A percentile compares a stretch with the other conserved stretches of the same genome.
Conservation (phyloP, 1,284 basidiomycete genomes). For the Ganoderma meredithae region DNA sequence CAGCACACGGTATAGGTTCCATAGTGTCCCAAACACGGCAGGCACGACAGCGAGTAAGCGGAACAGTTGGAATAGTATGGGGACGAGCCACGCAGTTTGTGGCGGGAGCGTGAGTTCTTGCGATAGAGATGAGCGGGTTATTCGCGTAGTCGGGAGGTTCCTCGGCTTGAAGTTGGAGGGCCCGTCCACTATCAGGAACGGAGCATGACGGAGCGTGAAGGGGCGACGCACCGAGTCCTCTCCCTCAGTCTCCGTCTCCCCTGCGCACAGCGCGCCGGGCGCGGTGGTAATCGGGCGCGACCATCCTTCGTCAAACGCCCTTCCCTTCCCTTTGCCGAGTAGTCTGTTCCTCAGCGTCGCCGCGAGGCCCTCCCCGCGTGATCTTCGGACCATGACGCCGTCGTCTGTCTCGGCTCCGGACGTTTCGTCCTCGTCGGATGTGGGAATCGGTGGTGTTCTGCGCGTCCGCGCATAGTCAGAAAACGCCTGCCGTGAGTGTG, state of each 20-base stretch:
- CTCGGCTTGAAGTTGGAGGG: constrained; percentile 49
- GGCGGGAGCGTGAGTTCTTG: constrained; percentile 48
- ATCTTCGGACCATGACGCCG: constrained; percentile 40
- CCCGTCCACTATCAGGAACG: neutral
- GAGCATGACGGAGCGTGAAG: neutral
- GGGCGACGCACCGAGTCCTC: constrained; percentile 69
- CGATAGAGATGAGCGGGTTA: constrained; percentile 53
- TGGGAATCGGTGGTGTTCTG: constrained; percentile 20
- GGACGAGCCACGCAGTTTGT: constrained; percentile 43
- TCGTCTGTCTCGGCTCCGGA: constrained; percentile 40
- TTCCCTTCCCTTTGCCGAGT: constrained; percentile 45
- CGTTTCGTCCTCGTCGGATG: constrained; percentile 36
- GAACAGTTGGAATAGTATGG: constrained; percentile 52
- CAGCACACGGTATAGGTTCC: constrained; percentile 61
- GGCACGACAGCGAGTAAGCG: constrained; percentile 79
- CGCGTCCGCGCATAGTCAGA: constrained; percentile 26
- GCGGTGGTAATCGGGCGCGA: constrained; percentile 61
- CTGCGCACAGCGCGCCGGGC: constrained; percentile 65
- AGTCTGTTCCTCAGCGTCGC: constrained; percentile 37
- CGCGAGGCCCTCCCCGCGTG: constrained; percentile 12
- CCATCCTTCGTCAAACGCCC: constrained; percentile 31
- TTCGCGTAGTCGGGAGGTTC: constrained; percentile 69
- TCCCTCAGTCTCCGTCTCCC: constrained; percentile 80
- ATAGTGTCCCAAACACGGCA: constrained; percentile 68
- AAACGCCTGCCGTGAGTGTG: constrained; percentile 26